Base-by-base conservation (phyloP, 192 early-diverging fungal genomes). In the Funneliformis mosseae region DNA sequence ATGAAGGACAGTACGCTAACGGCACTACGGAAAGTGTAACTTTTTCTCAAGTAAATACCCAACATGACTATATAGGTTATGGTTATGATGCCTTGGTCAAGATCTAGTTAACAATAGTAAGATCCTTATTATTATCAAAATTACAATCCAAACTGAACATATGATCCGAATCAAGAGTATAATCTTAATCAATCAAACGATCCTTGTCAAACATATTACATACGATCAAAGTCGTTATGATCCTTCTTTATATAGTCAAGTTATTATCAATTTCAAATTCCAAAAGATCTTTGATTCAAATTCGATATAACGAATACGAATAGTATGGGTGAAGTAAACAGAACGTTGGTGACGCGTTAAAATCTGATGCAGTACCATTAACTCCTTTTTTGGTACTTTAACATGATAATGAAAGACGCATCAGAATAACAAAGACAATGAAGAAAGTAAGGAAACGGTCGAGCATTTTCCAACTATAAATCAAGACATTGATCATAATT, bases 71-170 rank as follows among this genome's bases (percentile, higher is more conserved):
- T 69, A 66, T 28, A 33, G 67, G 18, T 18, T 39, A 69, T 69
- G 16, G 14, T 39, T 28, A 39, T 69, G 27, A 70, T 70, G 41
- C 72, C 9, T 74, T 62, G 74, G 33, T 27, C 74, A 76, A 41
- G 74, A 43, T 61, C 48, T n/a, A 76, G 0, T 74, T 45, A 45
- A 25, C 42, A 74, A 50, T 25, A 74, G 8, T 74, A 76, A 6
- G 55, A 76, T 76, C 59, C 74, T 0, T 76, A 76, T 43, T 76
- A 76, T 39, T 76, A 74, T 74, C 68, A 43, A n/a, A 70, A 11
- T 21, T 43, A 70, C 38, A 25, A 70, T 18, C 12, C 39, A 41
- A 70, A 70, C 5, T 5, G 10, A 39, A 43, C 5, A 18, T 42
- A 12, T 10, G 68, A 14, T 5, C 27, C 3, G 9, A 70, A 41